Evolutionary conservation across 768 basidiomycete genomes (phyloP), one percentile per base, ranked within the genome.

Genomic region (Suillus alpinus): DNA sequence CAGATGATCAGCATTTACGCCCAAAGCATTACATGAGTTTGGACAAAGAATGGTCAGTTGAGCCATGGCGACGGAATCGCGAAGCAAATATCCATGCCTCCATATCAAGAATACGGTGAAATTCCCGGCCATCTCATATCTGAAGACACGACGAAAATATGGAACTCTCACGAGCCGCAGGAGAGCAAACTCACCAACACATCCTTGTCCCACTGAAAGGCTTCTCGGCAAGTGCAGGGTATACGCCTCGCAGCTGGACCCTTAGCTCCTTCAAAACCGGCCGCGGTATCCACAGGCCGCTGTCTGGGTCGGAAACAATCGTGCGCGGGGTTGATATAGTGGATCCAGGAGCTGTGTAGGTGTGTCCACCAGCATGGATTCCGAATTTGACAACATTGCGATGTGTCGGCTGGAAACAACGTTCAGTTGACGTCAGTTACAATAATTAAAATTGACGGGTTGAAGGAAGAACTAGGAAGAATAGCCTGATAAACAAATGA

Each of bases 261-360:
- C 91, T 79, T 58, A 96, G 68, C 57, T 71, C 71, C 40, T 74
- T 68, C 3, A 89, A 71, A 52, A 79, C 80, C 8, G 74, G 70
- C 59, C 75, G 81, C 0, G 96, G 94, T 52, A 98, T 89, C 31
- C 79, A 79, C 23, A 86, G 72, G 2, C 86, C 92, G 16, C 76
- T 80, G 7, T 77, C 73, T 18, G 83, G 80, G 60, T 93, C 83
- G 50, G 87, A 84, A 8, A 79, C 70, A 39, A 87, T 75, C 0
- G 94, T 96, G 51, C 91, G 83, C 4, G 95, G 94, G 0, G 86
- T 86, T 0, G 95, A 96, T 58, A 91, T 79, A 20, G 58, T 29
- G 31, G 66, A 67, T 7, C 60, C 41, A 16, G 62, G 2, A 26
- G 65, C 37, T 64, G 61, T 66, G 63, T 86, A 77, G 34, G 81